phyloP scores from a whole-genome alignment of 2,329 filamentous ascomycete genomes.

The Albophoma yamanashiensis region DNA sequence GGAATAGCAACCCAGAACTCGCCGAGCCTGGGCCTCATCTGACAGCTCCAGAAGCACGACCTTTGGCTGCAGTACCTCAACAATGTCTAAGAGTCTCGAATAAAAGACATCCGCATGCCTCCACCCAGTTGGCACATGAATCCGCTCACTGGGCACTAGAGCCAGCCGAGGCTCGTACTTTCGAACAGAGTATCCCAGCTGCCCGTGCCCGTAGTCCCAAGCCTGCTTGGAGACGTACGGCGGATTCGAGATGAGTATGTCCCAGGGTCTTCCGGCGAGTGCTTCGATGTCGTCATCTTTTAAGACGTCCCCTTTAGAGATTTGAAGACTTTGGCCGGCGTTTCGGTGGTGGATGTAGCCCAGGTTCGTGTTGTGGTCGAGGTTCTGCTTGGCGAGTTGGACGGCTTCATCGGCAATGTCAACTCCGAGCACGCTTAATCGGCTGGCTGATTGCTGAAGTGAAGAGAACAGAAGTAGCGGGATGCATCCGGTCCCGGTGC shows the following conservation, averaged over 20 bases:
- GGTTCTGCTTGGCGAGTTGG: slow-evolving; percentile 53
- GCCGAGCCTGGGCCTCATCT: slow-evolving; percentile 53
- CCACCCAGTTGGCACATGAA: slow-evolving; percentile 20
- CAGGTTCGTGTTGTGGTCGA: slow-evolving; percentile 33
- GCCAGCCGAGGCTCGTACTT: slow-evolving; percentile 73
- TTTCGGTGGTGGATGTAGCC: slow-evolving; percentile 11
- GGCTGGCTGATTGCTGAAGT: slow-evolving; percentile 30
- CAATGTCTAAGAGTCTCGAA: slow-evolving; percentile 47
- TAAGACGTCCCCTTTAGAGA: slow-evolving; percentile 41
- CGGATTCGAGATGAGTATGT: slow-evolving; percentile 78
- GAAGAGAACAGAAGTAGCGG: slow-evolving; percentile 62
- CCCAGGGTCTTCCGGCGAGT: slow-evolving; percentile 22
- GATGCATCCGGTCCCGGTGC: slow-evolving; percentile 87
- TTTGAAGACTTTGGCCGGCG: slow-evolving; percentile 23
- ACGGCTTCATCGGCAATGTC: slow-evolving; percentile 64
- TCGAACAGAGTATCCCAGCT: slow-evolving; percentile 62
- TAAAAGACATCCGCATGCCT: slow-evolving; percentile 53
- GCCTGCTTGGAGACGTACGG: slow-evolving; percentile 67
- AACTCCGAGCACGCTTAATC: slow-evolving; percentile 51
- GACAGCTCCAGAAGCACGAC: slow-evolving; percentile 62
- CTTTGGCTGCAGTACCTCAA: slow-evolving; percentile 35
- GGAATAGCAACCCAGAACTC: slow-evolving; percentile 45
- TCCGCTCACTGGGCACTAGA: slow-evolving; percentile 45
- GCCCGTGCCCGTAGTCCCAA: slow-evolving; percentile 26
- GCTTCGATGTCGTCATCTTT: slow-evolving; percentile 22